Evolutionary conservation across 1,284 basidiomycete genomes (phyloP), one percentile per base, ranked within the genome.

Genomic region (Fistulinella cinereoalba): DNA sequence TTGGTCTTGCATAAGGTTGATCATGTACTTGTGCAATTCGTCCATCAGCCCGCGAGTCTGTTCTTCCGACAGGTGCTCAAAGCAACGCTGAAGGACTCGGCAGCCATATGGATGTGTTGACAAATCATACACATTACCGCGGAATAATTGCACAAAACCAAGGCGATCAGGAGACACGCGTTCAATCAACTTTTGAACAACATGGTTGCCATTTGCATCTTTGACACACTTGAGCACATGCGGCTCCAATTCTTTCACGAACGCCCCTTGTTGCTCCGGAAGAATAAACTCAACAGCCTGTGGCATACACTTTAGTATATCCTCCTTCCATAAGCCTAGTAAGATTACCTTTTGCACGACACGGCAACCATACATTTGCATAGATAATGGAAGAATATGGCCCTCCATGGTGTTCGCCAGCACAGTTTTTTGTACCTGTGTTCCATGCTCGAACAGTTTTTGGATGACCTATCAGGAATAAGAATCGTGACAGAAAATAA

Each of bases 341-440:
- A 36, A 13, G 16, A 1, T 7, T 44, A 88, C 89, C 82, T 89
- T 91, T 64, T 92, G 89, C 18, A 92, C 84, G 5, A 91, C 88
- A n/a, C 89, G 81, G 66, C 96, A 99, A 6, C 96, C 96, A 67
- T 99, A 99, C 79, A 97, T 94, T 62, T 98, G 91, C 47, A 92
- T 72, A 3, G 93, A 90, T 37, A 99, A 73, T 10, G 78, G 69
- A 4, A 94, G 71, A 27, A 96, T 77, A 57, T 90, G 84, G 0
- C 84, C 84, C 61, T 92, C 84, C 80, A 99, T 89, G 33, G 83
- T 77, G 44, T 72, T 77, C 2, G 83, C 84, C 37, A 98, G 72
- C 9, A 80, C 69, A 2, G 79, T 77, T 61, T 87, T 88, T 63
- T 96, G 93, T 12, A 74, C 70, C 50, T 81, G 77, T 15, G 84